phyloP scores from a whole-genome alignment of 2,329 filamentous ascomycete species.

The Aaosphaeria arxii region DNA sequence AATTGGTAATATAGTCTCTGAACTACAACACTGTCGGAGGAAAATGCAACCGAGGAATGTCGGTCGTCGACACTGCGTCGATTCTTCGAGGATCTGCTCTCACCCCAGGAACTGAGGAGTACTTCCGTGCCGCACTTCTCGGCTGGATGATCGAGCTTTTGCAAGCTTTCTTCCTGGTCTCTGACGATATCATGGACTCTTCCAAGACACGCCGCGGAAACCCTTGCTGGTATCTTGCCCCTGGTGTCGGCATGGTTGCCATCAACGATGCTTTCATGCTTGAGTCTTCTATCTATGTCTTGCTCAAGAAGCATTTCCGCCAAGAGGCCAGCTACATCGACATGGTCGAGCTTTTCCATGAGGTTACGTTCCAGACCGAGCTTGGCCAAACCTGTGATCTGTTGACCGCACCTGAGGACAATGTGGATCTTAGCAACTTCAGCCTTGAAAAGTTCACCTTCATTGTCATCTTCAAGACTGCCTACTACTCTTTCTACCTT shows the following conservation, averaged over 20 bases:
- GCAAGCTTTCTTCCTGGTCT: constrained; percentile 97
- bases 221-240: constrained; percentile 94
- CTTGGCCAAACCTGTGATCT: constrained; percentile 92
- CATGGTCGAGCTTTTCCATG: constrained; percentile 93
- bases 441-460: constrained; percentile 92
- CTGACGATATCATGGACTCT: constrained; percentile 97
- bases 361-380: constrained; percentile 90
- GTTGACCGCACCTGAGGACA: constrained; percentile 91
- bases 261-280: constrained; percentile 99
- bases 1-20: constrained; percentile 59
- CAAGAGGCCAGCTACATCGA: constrained; percentile 84
- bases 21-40: constrained; percentile 86
- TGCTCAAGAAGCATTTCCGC: constrained; percentile 93
- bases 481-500: constrained; percentile 98
- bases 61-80: constrained; percentile 85
- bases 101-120: constrained; percentile 66
- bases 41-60: constrained; percentile 99
- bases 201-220: constrained; percentile 91
- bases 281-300: constrained; percentile 82
- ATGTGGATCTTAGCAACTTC: constrained; percentile 92
- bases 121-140: constrained; percentile 81
- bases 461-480: constrained; percentile 99
- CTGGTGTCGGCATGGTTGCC: constrained; percentile 88
- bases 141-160: constrained; percentile 98
- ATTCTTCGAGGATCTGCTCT: constrained; percentile 72